Conservation (phyloP, 306 rosid genomes). For the Vachellia pachyceras region DNA sequence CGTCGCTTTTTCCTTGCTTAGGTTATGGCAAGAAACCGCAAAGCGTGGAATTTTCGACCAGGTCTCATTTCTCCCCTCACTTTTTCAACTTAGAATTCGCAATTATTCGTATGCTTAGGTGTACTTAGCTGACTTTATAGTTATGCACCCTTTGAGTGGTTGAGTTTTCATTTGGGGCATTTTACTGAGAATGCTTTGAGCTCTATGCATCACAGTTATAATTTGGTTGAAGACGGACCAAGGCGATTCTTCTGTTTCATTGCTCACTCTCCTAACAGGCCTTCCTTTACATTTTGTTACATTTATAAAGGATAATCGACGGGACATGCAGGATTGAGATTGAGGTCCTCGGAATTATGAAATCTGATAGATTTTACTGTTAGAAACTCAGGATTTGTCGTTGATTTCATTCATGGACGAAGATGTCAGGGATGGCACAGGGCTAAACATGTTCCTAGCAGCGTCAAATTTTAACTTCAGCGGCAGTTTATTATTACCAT, state of each 20-base stretch:
- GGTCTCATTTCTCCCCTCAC: slow-evolving; percentile 43
- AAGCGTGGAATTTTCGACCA: slow-evolving; percentile 69
- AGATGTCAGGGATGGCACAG: background rate
- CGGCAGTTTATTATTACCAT: background rate
- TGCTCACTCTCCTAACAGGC: background rate
- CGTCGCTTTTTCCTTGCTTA: slow-evolving; percentile 63
- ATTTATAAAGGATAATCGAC: background rate
- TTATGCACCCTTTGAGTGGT: background rate
- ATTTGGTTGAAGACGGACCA: background rate
- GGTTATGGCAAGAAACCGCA: slow-evolving; percentile 76
- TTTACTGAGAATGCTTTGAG: background rate
- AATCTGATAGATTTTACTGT: background rate
- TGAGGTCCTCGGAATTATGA: background rate
- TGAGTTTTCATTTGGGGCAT: background rate
- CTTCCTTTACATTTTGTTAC: background rate
- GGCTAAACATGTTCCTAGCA: background rate
- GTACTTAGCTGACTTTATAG: background rate
- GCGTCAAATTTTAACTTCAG: background rate
- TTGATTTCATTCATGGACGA: background rate
- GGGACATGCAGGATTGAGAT: background rate
- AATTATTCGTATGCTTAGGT: background rate
- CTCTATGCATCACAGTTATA: background rate
- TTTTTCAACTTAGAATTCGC: background rate
- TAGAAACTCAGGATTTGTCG: background rate
- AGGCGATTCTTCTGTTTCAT: background rate